Conservation (phyloP, 2,329 filamentous ascomycete genomes). For the Trichoderma citrinoviride region DNA sequence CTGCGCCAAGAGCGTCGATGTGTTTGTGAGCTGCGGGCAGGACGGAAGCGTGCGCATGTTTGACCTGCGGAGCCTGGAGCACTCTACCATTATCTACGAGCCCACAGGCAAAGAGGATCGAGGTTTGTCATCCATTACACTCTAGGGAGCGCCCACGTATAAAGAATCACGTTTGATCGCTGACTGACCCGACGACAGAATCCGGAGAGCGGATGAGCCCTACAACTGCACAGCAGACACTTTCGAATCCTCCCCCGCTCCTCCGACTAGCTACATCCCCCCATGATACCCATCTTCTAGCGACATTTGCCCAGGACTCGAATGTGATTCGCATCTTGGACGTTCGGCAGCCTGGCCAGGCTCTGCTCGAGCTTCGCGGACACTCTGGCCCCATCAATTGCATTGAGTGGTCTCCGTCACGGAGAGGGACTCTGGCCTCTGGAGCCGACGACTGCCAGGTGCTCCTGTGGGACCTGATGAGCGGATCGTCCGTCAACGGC, state of each 20-base stretch:
- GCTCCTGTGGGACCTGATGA: constrained; percentile 85
- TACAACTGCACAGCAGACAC: constrained; percentile 72
- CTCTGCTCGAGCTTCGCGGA: constrained; percentile 86
- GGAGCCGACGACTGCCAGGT: constrained; percentile 91
- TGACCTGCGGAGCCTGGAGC: constrained; percentile 90
- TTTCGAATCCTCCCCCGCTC: constrained; percentile 73
- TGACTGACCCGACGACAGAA: constrained; percentile 40
- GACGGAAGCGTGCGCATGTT: constrained; percentile 99
- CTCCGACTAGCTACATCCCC: constrained; percentile 84
- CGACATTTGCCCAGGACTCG: constrained; percentile 95
- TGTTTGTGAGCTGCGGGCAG: constrained; percentile 96
- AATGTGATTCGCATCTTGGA: constrained; percentile 92
- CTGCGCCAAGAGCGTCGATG: constrained; percentile 96
- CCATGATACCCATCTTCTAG: constrained; percentile 90
- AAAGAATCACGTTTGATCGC: background rate
- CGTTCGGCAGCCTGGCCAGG: constrained; percentile 92
- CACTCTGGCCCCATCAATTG: constrained; percentile 84
- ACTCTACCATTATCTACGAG: constrained; percentile 99
- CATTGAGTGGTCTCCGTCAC: constrained; percentile 89
- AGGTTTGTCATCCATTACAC: constrained; percentile 48
- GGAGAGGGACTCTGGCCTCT: constrained; percentile 84
- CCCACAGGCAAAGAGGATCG: constrained; percentile 81
- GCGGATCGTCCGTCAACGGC: constrained; percentile 50
- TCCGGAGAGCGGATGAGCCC: constrained; percentile 65
- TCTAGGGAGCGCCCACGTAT: no score